phyloP scores from a whole-genome alignment of 345 rosid species.

The Pistacia atlantica region DNA sequence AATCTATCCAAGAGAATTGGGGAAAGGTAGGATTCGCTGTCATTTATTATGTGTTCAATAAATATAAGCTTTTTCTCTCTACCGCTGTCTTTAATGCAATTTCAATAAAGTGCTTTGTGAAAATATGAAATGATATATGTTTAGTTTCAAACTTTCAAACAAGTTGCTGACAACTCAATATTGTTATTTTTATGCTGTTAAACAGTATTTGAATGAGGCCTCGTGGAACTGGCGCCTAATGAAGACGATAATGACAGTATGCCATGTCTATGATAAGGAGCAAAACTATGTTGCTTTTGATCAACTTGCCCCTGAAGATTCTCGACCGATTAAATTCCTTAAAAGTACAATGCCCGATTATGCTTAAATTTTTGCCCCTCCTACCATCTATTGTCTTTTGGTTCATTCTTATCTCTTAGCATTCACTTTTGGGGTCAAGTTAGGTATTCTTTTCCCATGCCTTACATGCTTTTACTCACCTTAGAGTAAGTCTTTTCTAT shows the following conservation, averaged over 20 bases:
- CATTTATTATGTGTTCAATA: background rate
- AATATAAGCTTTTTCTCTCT: background rate
- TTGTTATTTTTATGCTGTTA: conserved; percentile 2
- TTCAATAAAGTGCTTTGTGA: background rate
- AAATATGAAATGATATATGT: background rate
- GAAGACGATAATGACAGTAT: conserved; percentile 91
- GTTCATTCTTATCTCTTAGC: conserved; percentile 24
- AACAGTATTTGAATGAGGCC: conserved; percentile 84
- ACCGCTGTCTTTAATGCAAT: background rate
- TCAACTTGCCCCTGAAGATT: conserved; percentile 67
- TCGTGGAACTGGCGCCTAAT: conserved; percentile 91
- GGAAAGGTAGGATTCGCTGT: conserved; percentile 63
- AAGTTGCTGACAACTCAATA: background rate
- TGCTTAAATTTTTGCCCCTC: conserved; percentile 34
- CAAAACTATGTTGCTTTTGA: conserved; percentile 73
- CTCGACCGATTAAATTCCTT: conserved; percentile 69
- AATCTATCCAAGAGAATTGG: conserved; percentile 86
- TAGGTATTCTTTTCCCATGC: conserved; percentile 25
- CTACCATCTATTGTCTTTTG: conserved; percentile 9
- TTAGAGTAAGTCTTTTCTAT: conserved; percentile 9
- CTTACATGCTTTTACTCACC: background rate
- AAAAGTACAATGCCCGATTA: conserved; percentile 76
- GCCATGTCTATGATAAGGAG: conserved; percentile 78
- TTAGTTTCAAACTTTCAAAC: background rate
- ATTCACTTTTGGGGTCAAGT: conserved; percentile 19